Evolutionary conservation across 75 land plant species (phyloP), one percentile per base, ranked within the genome.

Genomic region (Picea glauca): DNA sequence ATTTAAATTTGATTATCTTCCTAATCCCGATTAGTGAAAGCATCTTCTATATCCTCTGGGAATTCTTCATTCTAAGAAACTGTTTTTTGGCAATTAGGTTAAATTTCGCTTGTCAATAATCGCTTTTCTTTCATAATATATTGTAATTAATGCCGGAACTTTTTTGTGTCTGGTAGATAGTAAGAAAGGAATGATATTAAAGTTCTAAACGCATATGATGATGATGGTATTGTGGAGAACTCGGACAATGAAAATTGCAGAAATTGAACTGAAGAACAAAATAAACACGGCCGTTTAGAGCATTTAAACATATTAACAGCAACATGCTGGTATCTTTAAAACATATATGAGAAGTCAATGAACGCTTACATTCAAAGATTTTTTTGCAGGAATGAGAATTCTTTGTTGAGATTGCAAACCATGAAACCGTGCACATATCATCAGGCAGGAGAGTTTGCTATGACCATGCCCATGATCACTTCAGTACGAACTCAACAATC

Each of bases 391-490:
- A 70, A 70, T 20, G 50, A 20, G 17, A 43, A n/a, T 70, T 70
- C 12, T 40, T 43, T 70, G 54, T 20, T 43, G 74, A 70, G 23
- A 43, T 40, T 70, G n/a, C 74, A 70, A 38, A 70, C 74, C 2
- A n/a, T 43, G 13, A 70, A 70, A 70, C 54, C 11, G 3, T 70
- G 43, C 23, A 20, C 74, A 70, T 43, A 43, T 43, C 74, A n/a
- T n/a, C 74, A 70, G 54, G 23, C 46, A 70, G 74, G 74, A 70
- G 23, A 70, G 54, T 70, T 70, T 7, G 74, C 74, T 43, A n/a
- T 70, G 74, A 40, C 35, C 56, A 43, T 8, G 8, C 50, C 54
- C 21, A 70, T 20, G 40, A 8, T 4, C 43, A 46, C 43, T 70
- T 38, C 54, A 43, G 54, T 20, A 43, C 54, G 12, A 40, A 70